Base-by-base conservation (phyloP, 1,284 basidiomycete genomes). In the Fomitiporia mediterranea region DNA sequence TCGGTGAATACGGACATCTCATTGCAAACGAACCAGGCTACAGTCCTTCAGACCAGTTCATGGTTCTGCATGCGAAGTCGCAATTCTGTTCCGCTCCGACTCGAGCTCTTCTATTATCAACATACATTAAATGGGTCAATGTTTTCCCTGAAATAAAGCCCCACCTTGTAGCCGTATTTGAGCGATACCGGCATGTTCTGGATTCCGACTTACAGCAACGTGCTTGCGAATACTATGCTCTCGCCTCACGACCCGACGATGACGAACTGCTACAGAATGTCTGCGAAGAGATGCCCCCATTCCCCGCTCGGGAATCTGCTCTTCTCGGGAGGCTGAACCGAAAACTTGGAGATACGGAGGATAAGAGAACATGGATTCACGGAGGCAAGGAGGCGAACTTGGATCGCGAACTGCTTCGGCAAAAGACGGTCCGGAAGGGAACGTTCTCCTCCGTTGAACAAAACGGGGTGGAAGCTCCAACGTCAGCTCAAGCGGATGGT, bases 81-180 rank as follows among this genome's bases (percentile, higher is more conserved):
- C 94, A 96, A 68, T 91, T 94, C 66, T 98, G 96, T 69, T 84
- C 92, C 38, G 93, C 95, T 1, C 77, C 94, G 27, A 99, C 97
- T 4, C 84, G 96, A 28, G 91, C 95, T 0, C 79, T 99, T 43
- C 81, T 99, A 23, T 76, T 99, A 13, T 96, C 96, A 5, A 98
- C 97, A 0, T 99, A 99, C 70, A 88, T 98, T 75, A 99, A 99
- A 78, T 97, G 94, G 96, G 91, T 98, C 61, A 99, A 99, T 69
- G 87, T 99, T 53, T 99, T 99, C 74, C 97, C 97, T 5, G 97
- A 99, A 72, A 98, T 99, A 72, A 95, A 96, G 64, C 82, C 88
- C 21, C 94, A 97, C 67, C 82, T 99, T 21, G 69, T 98, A 65
- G 91, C 89, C 69, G 93, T 99, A 60, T 96, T 99, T 67, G 94